Conservation (phyloP, 2,329 filamentous ascomycete species). For the Alternaria arborescens region DNA sequence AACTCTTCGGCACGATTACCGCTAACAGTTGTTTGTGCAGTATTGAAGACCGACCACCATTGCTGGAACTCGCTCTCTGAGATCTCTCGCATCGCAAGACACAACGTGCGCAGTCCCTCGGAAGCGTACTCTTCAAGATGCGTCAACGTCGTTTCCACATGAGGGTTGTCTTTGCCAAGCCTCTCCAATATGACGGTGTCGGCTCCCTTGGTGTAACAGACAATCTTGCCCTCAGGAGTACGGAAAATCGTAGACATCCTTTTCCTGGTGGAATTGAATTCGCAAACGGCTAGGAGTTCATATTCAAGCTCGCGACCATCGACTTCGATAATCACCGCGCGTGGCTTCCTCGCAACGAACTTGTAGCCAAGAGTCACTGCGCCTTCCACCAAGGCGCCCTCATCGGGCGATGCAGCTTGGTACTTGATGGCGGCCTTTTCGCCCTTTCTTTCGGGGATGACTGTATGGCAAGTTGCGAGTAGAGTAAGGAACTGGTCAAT, state of each 20-base stretch:
- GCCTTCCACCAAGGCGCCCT: conserved; percentile 94
- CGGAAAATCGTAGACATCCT: conserved; percentile 98
- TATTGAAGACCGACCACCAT: conserved; percentile 87
- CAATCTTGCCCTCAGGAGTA: conserved; percentile 93
- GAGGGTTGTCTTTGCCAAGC: conserved; percentile 78
- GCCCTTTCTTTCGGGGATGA: conserved; percentile 89
- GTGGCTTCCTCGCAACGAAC: conserved; percentile 89
- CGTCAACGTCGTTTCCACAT: conserved; percentile 86
- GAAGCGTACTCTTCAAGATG: conserved; percentile 99
- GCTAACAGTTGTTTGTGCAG: conserved; percentile 86
- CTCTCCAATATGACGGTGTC: conserved; percentile 98
- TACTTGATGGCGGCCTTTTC: conserved; percentile 91
- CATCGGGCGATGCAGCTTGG: conserved; percentile 95
- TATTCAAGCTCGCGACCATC: conserved; percentile 78
- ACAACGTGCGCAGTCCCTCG: conserved; percentile 92
- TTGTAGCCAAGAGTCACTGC: conserved; percentile 85
- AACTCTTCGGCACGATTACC: conserved; percentile 94
- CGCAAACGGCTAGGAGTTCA: conserved; percentile 93
- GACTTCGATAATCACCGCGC: conserved; percentile 83
- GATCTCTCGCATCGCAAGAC: conserved; percentile 91
- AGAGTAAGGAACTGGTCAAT: conserved; percentile 88
- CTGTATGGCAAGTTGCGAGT: conserved; percentile 91
- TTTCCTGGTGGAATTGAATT: conserved; percentile 98
- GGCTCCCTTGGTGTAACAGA: conserved; percentile 94
- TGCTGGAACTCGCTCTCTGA: conserved; percentile 87